phyloP scores from a whole-genome alignment of 805 yeast species.

The Ogataea salicorniae region DNA sequence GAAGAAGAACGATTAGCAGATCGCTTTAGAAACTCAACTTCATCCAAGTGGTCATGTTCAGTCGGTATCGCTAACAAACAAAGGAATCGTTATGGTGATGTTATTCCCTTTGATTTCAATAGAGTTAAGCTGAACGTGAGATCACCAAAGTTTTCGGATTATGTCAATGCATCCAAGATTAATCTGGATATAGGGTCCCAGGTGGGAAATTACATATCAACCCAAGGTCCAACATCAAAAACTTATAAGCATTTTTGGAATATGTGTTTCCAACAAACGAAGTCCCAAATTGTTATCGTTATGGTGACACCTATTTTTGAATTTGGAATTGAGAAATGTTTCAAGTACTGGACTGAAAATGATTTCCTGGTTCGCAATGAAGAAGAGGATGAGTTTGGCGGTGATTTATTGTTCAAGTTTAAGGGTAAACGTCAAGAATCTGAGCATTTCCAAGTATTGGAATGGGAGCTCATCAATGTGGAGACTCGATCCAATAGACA shows the following conservation, averaged over 20 bases:
- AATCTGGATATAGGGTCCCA: constrained; percentile 11
- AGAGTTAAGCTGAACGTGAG: constrained; percentile 39
- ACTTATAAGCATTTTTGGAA: constrained; percentile 46
- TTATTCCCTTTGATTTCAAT: constrained; percentile 61
- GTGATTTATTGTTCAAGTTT: constrained; percentile 8
- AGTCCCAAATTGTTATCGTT: constrained; percentile 42
- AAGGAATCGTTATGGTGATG: constrained; percentile 57
- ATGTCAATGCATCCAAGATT: constrained; percentile 36
- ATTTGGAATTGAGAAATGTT: constrained; percentile 35
- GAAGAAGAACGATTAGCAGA: constrained; percentile 17
- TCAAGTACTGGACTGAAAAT: constrained; percentile 33
- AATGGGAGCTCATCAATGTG: constrained; percentile 14
- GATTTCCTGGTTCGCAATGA: constrained; percentile 5
- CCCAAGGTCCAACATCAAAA: constrained; percentile 56
- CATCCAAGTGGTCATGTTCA: constrained; percentile 16
- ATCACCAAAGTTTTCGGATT: constrained; percentile 24
- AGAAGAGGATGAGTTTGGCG: constrained; percentile 2
- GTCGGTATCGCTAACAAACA: constrained; percentile 11
- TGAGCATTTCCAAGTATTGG: constrained; percentile 7
- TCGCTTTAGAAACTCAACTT: constrained; percentile 11
- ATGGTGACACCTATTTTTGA: constrained; percentile 70
- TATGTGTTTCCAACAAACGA: constrained; percentile 26
- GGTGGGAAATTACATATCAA: constrained; percentile 48
- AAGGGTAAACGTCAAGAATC: background rate
- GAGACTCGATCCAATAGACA: constrained; percentile 3